phyloP scores from a whole-genome alignment of 140 eudicot genomes.

The Stevia rebaudiana region DNA sequence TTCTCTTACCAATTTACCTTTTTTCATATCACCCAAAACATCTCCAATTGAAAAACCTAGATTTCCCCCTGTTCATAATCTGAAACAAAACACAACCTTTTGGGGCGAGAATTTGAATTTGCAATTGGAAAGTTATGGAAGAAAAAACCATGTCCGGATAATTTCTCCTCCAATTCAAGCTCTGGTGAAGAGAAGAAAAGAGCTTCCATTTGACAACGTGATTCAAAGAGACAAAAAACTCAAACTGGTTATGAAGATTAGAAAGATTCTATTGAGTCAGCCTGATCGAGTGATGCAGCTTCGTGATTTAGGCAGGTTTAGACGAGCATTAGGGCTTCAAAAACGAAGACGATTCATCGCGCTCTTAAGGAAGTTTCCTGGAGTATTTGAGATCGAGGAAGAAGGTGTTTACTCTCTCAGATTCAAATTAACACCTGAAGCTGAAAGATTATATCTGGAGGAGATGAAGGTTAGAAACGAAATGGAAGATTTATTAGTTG shows the following conservation, averaged over 20 bases:
- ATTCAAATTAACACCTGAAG: slow-evolving; percentile 82
- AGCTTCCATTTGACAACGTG: slow-evolving; percentile 83
- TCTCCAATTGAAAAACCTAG: slow-evolving; percentile 30
- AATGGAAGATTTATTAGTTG: slow-evolving; percentile 80
- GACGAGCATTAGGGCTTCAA: slow-evolving; percentile 68
- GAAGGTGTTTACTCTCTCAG: slow-evolving; percentile 78
- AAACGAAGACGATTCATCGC: slow-evolving; percentile 70
- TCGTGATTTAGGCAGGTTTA: slow-evolving; percentile 75
- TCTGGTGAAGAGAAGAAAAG: slow-evolving; percentile 82
- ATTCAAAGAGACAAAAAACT: slow-evolving; percentile 94
- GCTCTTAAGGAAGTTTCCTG: slow-evolving; percentile 71
- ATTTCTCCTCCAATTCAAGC: slow-evolving; percentile 45
- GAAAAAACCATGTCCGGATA: slow-evolving; percentile 24
- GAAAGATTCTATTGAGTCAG: slow-evolving; percentile 61
- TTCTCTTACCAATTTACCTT: slow-evolving; percentile 46
- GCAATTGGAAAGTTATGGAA: neutral
- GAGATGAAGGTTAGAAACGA: slow-evolving; percentile 81
- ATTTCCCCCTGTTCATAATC: no score
- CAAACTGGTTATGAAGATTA: slow-evolving; percentile 63
- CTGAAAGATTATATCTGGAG: slow-evolving; percentile 81
- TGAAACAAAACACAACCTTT: slow-evolving; percentile 34
- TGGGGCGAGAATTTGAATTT: slow-evolving; percentile 47
- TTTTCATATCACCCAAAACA: slow-evolving; percentile 41
- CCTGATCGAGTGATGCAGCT: slow-evolving; percentile 81
- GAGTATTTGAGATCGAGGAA: slow-evolving; percentile 83